phyloP scores from a whole-genome alignment of 1,284 basidiomycete genomes.

The Irpex rosettiformis region DNA sequence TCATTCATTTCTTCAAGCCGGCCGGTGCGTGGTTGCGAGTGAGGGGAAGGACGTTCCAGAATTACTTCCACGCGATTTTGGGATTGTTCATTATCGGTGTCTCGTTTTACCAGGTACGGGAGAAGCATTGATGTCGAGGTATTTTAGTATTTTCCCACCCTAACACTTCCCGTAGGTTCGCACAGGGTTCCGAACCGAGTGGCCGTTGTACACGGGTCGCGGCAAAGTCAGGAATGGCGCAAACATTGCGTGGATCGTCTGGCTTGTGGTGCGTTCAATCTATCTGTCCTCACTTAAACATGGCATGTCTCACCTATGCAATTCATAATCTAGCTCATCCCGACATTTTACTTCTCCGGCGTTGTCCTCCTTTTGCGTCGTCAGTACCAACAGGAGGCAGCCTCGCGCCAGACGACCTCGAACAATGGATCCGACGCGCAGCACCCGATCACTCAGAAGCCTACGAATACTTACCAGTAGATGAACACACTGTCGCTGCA shows the following conservation, averaged over 20 bases:
- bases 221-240: slow-evolving; percentile 32
- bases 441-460: neutral
- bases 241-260: slow-evolving; percentile 45
- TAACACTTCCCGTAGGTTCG: slow-evolving; percentile 35
- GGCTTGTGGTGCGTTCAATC: slow-evolving; percentile 44
- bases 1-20: slow-evolving; percentile 57
- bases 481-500: neutral
- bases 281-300: neutral
- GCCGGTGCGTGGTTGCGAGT: neutral
- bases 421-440: neutral
- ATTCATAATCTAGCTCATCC: slow-evolving; percentile 35
- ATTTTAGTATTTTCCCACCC: no score
- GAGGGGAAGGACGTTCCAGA: slow-evolving; percentile 45
- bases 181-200: slow-evolving; percentile 45
- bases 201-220: slow-evolving; percentile 42
- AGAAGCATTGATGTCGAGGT: no score
- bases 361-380: slow-evolving; percentile 18
- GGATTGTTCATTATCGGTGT: slow-evolving; percentile 49
- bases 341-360: slow-evolving; percentile 42
- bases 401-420: neutral
- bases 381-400: slow-evolving; percentile 22
- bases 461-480: slow-evolving; percentile 1
- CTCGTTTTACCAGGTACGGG: slow-evolving; percentile 48
- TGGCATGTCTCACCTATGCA: slow-evolving; percentile 2
- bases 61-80: slow-evolving; percentile 54